Base-by-base conservation (phyloP, 371 early-diverging fungal genomes). In the Synchytrium microbalum region DNA sequence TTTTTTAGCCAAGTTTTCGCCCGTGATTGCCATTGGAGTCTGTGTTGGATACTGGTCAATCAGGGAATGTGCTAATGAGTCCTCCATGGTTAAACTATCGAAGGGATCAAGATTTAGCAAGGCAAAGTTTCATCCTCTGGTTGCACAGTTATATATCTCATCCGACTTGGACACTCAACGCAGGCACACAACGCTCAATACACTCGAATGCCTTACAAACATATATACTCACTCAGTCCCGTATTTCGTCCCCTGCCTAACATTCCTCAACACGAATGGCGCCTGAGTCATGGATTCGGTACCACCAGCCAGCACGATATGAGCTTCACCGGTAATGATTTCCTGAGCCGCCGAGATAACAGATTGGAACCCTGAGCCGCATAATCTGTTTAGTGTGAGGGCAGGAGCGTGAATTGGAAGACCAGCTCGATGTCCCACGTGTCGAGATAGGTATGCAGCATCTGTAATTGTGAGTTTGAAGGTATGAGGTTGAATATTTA, bases 21-120 rank as follows among this genome's bases (percentile, higher is more conserved):
- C 93, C 10, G 97, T 95, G 70, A 95, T 90, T 59, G 92, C 96
- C 96, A 98, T 96, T 19, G 95, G 95, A 1, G 86, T 85, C 52
- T 81, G 79, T 32, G 71, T 83, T 19, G 95, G 94, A 75, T 85
- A 93, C 65, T 86, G 86, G 80, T 95, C 98, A 23, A 90, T 84
- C 65, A 97, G 78, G 10, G 87, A 86, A 32, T 90, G 81, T 68
- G 91, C 88, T 54, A 96, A 74, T 2, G 92, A 83, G 74, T 95
- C 96, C 71, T 94, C 89, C 54, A 92, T 74, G 71, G 86, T 87
- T 62, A 87, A 79, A 68, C 75, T 75, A 29, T 25, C 30, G n/a
- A n/a, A n/a, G n/a, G n/a, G n/a, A n/a, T n/a, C n/a, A n/a, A n/a
- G 13, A 24, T 13, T 26, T 24, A 56, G 56, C 24, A 24, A 10